phyloP scores from a whole-genome alignment of 495 filamentous ascomycete genomes.

The Podospora appendiculata region DNA sequence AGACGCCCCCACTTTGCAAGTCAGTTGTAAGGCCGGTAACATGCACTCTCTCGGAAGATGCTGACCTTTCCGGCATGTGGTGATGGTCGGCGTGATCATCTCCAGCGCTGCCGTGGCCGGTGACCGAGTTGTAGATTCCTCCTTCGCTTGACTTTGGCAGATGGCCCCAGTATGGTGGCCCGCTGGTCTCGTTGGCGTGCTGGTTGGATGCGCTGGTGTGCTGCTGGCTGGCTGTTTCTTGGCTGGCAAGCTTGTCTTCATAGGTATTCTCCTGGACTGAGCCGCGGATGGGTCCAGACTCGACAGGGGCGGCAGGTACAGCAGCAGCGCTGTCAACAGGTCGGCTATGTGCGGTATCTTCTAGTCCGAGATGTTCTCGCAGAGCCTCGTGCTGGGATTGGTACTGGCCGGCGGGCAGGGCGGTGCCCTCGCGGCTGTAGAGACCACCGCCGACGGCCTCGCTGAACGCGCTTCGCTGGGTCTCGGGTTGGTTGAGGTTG shows the following conservation, averaged over 20 bases:
- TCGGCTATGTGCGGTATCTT: no score
- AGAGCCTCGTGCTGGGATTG: no score
- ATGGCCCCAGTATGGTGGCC: conserved; percentile 31
- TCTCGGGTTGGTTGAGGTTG: background rate
- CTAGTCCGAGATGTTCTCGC: no score
- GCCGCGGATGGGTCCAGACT: background rate
- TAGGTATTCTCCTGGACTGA: background rate
- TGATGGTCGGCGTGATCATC: conserved; percentile 27
- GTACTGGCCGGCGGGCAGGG: background rate
- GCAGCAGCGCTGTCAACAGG: background rate
- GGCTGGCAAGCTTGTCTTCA: background rate
- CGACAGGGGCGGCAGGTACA: background rate
- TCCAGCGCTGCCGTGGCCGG: conserved; percentile 32
- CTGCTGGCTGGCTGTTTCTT: background rate
- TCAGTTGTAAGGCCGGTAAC: conserved; percentile 10
- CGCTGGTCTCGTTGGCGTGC: background rate
- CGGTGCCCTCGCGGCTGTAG: conserved; percentile 3
- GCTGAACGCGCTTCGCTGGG: background rate
- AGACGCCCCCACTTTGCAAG: conserved; percentile 9
- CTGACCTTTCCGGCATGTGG: conserved; percentile 12
- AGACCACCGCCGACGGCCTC: conserved; percentile 11
- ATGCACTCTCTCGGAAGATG: conserved; percentile 8
- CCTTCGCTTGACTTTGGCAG: conserved; percentile 24
- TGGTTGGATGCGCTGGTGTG: background rate
- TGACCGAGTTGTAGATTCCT: conserved; percentile 33